Percentiles rank a stretch among this genome's conserved stretches.
phyloP scores from a whole-genome alignment of 805 yeast species.

The Pichia exigua region DNA sequence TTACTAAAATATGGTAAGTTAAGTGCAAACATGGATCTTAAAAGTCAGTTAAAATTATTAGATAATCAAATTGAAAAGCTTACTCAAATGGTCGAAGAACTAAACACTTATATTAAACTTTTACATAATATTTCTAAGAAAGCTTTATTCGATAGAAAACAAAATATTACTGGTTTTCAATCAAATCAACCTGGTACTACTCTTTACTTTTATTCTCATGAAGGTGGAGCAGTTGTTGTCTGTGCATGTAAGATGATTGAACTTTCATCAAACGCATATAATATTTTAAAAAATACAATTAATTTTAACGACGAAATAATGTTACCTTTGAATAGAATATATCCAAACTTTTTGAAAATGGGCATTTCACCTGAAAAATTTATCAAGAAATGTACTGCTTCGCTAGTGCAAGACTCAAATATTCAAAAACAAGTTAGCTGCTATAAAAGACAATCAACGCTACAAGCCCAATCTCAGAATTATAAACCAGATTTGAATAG shows the following conservation, averaged over 20 bases:
- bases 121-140: slow-evolving; percentile 36
- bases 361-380: slow-evolving; percentile 54
- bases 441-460: slow-evolving; percentile 6
- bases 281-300: slow-evolving; percentile 43
- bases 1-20: slow-evolving; percentile 7
- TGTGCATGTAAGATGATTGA: slow-evolving; percentile 41
- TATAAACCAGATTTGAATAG: not conserved
- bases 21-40: slow-evolving; percentile 23
- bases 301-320: slow-evolving; percentile 56
- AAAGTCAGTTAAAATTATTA: slow-evolving; percentile 40
- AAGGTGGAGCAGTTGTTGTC: slow-evolving; percentile 44
- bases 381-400: slow-evolving; percentile 52
- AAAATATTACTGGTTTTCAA: not conserved
- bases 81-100: slow-evolving; percentile 51
- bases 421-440: slow-evolving; percentile 23
- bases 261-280: slow-evolving; percentile 38
- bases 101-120: slow-evolving; percentile 56
- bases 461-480: not conserved
- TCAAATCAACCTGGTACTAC: not conserved
- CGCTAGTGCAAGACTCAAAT: slow-evolving; percentile 39
- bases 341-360: slow-evolving; percentile 56
- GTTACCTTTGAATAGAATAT: slow-evolving; percentile 49
- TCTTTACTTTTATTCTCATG: slow-evolving; percentile 49
- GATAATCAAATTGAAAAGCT: slow-evolving; percentile 37
- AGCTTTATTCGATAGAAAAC: slow-evolving; percentile 1